phyloP scores from a whole-genome alignment of 106 monocot species.

The Iris macrosiphon region DNA sequence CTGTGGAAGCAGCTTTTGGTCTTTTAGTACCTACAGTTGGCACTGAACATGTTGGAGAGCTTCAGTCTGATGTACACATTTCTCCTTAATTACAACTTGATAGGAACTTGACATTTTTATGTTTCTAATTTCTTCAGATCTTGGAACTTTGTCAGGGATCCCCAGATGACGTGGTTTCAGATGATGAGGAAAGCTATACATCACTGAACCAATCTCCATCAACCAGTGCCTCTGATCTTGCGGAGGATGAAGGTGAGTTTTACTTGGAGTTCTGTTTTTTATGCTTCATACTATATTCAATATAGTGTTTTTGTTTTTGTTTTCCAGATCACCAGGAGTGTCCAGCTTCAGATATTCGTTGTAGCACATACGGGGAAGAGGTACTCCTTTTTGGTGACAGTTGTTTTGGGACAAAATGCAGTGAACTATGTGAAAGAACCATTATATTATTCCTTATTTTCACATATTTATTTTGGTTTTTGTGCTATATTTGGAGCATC shows the following conservation, averaged over 20 bases:
- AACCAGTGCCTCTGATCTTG: conserved; percentile 26
- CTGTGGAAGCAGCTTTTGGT: conserved; percentile 9
- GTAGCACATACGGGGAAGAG: conserved; percentile 12
- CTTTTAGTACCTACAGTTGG: conserved; percentile 7
- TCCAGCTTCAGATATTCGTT: conserved; percentile 9
- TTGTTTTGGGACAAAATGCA: background rate
- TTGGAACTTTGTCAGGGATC: conserved; percentile 21
- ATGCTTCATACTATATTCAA: no score
- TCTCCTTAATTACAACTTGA: background rate
- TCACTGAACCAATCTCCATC: conserved; percentile 17
- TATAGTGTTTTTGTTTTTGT: background rate
- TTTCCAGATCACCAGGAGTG: conserved; percentile 22
- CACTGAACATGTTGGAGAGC: conserved; percentile 10
- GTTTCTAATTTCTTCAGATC: background rate
- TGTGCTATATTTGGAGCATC: background rate
- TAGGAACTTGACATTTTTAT: background rate
- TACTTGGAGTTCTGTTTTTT: background rate
- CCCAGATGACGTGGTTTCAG: conserved; percentile 23
- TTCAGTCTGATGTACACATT: conserved; percentile 21
- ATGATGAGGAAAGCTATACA: conserved; percentile 29
- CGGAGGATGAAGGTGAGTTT: conserved; percentile 23
- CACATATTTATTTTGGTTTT: no score
- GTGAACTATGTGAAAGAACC: background rate
- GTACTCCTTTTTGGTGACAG: conserved; percentile 1
- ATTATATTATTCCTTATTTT: no score